Conservation (phyloP, 2,329 filamentous ascomycete genomes). For the Trichoderma arundinaceum region DNA sequence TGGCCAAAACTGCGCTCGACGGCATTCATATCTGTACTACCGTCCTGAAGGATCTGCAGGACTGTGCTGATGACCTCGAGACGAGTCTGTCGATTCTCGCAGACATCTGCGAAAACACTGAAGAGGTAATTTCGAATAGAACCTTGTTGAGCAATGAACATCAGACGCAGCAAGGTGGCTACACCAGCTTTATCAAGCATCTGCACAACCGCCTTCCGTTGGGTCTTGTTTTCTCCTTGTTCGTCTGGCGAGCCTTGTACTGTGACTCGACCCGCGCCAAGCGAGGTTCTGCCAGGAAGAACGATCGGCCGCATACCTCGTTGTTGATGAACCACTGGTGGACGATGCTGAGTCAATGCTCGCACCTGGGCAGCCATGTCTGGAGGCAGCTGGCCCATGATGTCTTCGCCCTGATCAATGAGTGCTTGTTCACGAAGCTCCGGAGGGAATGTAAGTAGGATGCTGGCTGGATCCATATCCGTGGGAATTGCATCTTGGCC, state of each 20-base stretch:
- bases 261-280: constrained; percentile 36
- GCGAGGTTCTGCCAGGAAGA: constrained; percentile 42
- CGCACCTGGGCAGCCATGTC: constrained; percentile 88
- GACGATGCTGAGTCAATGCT: constrained; percentile 60
- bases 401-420: constrained; percentile 88
- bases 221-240: constrained; percentile 64
- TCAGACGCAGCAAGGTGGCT: constrained; percentile 93
- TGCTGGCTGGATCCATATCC: constrained; percentile 93
- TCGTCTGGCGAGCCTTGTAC: constrained; percentile 46
- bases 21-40: constrained; percentile 88
- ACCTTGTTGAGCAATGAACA: constrained; percentile 94
- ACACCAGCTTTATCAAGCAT: constrained; percentile 97
- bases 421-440: constrained; percentile 84
- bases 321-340: constrained; percentile 39
- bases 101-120: constrained; percentile 86
- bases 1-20: constrained; percentile 96
- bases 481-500: constrained; percentile 60
- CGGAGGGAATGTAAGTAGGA: constrained; percentile 87
- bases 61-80: constrained; percentile 92
- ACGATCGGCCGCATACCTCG: constrained; percentile 42
- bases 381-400: constrained; percentile 81
- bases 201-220: constrained; percentile 84
- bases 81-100: constrained; percentile 94
- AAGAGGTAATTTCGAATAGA: constrained; percentile 85
- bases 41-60: constrained; percentile 92